phyloP scores from a whole-genome alignment of 1,139 yeast species.

The Candida freyschussii region DNA sequence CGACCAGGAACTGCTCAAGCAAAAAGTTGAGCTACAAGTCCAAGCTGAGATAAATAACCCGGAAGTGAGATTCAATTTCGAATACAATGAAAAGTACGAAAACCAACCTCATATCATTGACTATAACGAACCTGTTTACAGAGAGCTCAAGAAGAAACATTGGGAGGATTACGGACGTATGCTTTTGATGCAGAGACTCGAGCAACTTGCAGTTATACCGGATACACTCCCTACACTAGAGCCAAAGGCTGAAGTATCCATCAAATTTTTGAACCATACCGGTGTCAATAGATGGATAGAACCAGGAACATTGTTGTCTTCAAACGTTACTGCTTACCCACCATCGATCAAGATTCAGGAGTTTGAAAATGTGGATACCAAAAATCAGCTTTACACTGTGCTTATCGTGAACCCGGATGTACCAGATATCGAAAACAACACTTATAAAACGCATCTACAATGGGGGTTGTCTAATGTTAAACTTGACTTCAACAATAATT shows the following conservation, averaged over 20 bases:
- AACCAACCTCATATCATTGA: conserved; percentile 48
- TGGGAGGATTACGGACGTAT: conserved; percentile 71
- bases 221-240: conserved; percentile 87
- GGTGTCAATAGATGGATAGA: conserved; percentile 60
- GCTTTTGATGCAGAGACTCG: conserved; percentile 84
- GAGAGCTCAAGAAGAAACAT: conserved; percentile 58
- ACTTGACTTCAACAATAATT: conserved; percentile 53
- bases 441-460: conserved; percentile 67
- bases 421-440: conserved; percentile 68
- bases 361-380: conserved; percentile 47
- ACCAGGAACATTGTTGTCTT: conserved; percentile 74
- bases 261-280: conserved; percentile 70
- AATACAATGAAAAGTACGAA: conserved; percentile 34
- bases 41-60: conserved; percentile 72
- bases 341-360: conserved; percentile 76
- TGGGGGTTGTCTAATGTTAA: conserved; percentile 75
- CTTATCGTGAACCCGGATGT: conserved; percentile 88
- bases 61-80: conserved; percentile 69
- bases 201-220: conserved; percentile 80
- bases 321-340: conserved; percentile 65
- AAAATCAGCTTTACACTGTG: conserved; percentile 58
- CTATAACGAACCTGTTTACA: conserved; percentile 71
- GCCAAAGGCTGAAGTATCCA: conserved; percentile 73
- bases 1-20: conserved; percentile 27
- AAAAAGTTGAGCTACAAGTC: conserved; percentile 32